Conservation (phyloP, 768 basidiomycete species). For the Hypholoma fasciculare region DNA sequence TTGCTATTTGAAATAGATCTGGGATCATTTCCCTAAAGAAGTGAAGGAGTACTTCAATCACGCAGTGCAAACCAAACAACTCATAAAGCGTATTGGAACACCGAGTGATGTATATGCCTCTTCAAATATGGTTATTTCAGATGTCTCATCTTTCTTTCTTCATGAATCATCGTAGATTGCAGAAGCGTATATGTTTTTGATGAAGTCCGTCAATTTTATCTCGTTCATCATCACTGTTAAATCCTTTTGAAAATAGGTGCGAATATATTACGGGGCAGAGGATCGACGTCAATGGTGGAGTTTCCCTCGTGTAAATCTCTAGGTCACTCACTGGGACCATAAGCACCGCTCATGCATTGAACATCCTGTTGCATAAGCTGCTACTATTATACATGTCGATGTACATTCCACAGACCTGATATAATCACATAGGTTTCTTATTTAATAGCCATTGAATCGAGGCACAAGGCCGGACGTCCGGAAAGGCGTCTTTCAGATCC, state of each 20-base stretch:
- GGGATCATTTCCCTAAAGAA: neutral
- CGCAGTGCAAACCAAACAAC: neutral
- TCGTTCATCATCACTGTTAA: neutral
- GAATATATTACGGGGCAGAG: constrained; percentile 4
- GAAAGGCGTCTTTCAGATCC: no score
- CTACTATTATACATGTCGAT: no score
- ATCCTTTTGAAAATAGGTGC: neutral
- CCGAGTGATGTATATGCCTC: neutral
- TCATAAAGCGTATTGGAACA: neutral
- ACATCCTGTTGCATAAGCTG: no score
- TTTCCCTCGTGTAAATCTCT: no score
- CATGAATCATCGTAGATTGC: neutral
- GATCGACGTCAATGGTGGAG: neutral
- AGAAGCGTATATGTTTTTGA: constrained; percentile 6
- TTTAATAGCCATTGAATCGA: no score
- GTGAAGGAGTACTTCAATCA: neutral
- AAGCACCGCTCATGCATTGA: no score
- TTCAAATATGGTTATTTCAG: neutral
- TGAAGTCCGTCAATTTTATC: neutral
- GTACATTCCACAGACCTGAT: no score
- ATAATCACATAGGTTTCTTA: no score
- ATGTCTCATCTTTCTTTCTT: no score
- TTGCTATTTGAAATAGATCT: neutral
- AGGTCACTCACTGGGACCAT: no score
- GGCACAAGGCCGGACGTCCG: no score